phyloP scores from a whole-genome alignment of 2,329 filamentous ascomycete genomes.

The Fusarium begoniae region DNA sequence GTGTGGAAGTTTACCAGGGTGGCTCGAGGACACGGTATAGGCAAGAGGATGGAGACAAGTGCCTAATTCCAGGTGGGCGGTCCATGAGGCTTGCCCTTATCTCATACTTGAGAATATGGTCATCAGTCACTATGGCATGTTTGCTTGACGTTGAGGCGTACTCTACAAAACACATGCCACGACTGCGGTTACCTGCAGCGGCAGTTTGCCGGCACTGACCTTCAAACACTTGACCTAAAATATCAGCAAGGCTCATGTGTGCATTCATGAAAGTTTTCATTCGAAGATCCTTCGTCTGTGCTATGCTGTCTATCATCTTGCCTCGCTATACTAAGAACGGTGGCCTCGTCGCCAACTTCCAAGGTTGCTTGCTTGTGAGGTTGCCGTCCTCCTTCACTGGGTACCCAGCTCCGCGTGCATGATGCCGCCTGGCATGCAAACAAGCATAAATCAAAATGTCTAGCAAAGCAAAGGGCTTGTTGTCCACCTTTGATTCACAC shows the following conservation, averaged over 20 bases:
- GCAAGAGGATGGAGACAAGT: background rate
- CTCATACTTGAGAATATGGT: background rate
- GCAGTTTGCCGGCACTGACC: constrained; percentile 25
- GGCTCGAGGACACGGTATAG: background rate
- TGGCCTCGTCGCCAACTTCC: constrained; percentile 5
- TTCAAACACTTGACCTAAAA: background rate
- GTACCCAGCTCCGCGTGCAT: background rate
- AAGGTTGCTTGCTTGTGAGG: background rate
- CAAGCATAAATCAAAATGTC: constrained; percentile 13
- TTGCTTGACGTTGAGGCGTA: background rate
- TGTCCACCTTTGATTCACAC: background rate
- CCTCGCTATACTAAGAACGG: background rate
- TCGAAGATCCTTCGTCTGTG: constrained; percentile 10
- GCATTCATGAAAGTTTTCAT: constrained; percentile 9
- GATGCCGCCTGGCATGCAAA: constrained; percentile 14
- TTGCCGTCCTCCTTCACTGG: background rate
- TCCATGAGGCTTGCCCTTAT: background rate
- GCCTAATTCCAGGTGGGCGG: background rate
- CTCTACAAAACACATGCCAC: constrained; percentile 7
- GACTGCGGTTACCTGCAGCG: constrained; percentile 31
- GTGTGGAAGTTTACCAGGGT: background rate
- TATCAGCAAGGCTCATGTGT: background rate
- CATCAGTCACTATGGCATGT: constrained; percentile 4
- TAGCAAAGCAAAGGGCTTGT: constrained; percentile 9
- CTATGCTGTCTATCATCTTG: constrained; percentile 11